phyloP scores from a whole-genome alignment of 805 yeast species.

The Candida palmyrensis region DNA sequence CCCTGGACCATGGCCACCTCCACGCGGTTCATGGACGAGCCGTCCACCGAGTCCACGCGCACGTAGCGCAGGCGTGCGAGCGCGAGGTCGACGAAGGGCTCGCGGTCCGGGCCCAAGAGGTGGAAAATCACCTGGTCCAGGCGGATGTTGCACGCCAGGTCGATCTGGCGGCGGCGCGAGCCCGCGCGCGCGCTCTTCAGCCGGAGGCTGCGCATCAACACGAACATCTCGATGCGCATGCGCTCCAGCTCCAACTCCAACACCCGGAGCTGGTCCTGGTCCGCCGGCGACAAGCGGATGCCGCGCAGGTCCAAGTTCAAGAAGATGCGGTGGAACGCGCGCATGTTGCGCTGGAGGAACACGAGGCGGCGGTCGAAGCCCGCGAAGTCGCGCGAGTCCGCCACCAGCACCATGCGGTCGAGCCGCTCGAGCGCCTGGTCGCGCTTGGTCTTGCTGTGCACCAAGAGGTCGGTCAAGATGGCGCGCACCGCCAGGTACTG shows the following conservation, averaged over 20 bases:
- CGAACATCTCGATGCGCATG: conserved; percentile 26
- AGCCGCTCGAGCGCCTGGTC: conserved; percentile 34
- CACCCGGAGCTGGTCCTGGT: conserved; percentile 14
- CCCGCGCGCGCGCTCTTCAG: conserved; percentile 16
- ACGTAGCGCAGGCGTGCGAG: conserved; percentile 57
- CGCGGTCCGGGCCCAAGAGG: conserved; percentile 52
- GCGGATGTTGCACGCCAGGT: conserved; percentile 19
- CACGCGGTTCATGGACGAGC: conserved; percentile 59
- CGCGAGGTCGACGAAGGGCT: conserved; percentile 67
- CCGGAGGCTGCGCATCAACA: conserved; percentile 28
- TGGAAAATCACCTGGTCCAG: conserved; percentile 72
- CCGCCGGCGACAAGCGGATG: conserved; percentile 13
- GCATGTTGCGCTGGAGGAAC: conserved; percentile 25
- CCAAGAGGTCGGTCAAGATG: conserved; percentile 29
- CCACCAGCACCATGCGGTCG: conserved; percentile 30
- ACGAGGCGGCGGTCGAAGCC: conserved; percentile 27
- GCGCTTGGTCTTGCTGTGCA: conserved; percentile 20
- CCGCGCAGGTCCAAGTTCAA: conserved; percentile 35
- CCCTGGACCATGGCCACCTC: conserved; percentile 63
- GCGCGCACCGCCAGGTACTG: conserved; percentile 35
- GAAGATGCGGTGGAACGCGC: conserved; percentile 29
- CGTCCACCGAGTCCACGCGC: conserved; percentile 58
- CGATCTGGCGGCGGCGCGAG: conserved; percentile 13
- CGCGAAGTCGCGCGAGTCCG: conserved; percentile 31
- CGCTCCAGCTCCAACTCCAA: conserved; percentile 30